phyloP scores from a whole-genome alignment of 2,329 filamentous ascomycete species.

The Colletotrichum viniferum region DNA sequence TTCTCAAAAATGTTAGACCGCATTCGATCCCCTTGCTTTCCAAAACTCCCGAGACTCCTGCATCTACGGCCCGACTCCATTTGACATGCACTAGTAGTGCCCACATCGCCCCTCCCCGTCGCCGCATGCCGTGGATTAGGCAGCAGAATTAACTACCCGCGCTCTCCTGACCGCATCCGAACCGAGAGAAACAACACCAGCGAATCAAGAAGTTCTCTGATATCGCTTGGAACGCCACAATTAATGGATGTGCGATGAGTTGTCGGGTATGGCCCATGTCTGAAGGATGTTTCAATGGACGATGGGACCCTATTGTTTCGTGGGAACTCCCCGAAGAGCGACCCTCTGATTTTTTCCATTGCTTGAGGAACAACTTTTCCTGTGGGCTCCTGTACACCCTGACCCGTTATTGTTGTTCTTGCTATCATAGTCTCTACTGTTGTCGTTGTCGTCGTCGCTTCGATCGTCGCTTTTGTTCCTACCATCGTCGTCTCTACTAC shows the following conservation, averaged over 20 bases:
- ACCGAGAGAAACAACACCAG: background rate
- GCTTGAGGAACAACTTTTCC: background rate
- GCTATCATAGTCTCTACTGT: background rate
- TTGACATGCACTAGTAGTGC: background rate
- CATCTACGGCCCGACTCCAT: background rate
- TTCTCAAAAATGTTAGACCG: background rate
- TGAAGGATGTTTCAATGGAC: background rate
- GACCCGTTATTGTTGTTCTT: background rate
- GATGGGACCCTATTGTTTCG: background rate
- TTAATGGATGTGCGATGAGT: background rate
- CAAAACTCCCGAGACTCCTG: background rate
- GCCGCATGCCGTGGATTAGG: background rate
- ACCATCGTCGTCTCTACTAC: background rate
- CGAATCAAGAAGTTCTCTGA: background rate
- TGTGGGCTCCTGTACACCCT: background rate
- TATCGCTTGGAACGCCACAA: background rate
- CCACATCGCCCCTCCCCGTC: background rate
- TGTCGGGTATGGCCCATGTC: background rate
- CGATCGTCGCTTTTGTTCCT: background rate
- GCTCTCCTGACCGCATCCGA: background rate
- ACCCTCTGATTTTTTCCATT: no score
- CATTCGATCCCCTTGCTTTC: background rate
- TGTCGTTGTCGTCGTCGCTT: background rate
- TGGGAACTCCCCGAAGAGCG: background rate
- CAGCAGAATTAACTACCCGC: conserved; percentile 8